Conservation (phyloP, 2,329 filamentous ascomycete species). For the Talaromyces albobiverticillius region DNA sequence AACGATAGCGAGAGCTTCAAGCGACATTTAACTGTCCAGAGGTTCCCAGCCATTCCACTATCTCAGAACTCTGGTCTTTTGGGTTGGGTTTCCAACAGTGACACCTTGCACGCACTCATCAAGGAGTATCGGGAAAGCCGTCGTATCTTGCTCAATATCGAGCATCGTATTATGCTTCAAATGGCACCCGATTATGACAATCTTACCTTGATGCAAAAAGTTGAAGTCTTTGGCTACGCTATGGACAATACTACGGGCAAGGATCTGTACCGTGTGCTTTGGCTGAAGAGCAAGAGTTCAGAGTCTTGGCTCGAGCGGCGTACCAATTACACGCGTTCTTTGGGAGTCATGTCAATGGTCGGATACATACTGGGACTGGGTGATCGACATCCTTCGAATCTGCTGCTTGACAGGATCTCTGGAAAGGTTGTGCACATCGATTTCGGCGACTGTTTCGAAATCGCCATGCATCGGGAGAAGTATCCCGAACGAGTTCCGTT, state of each 20-base stretch:
- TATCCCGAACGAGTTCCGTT: constrained; percentile 97
- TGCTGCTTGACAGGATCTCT: constrained; percentile 94
- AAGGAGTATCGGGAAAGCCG: constrained; percentile 95
- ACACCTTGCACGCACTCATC: constrained; percentile 94
- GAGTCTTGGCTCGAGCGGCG: constrained; percentile 96
- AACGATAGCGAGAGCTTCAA: constrained; percentile 97
- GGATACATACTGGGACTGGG: constrained; percentile 96
- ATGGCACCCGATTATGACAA: constrained; percentile 99
- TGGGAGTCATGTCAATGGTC: constrained; percentile 99
- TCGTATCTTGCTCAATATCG: constrained; percentile 97
- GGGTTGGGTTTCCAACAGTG: constrained; percentile 96
- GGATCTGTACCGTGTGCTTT: constrained; percentile 94
- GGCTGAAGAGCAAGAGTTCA: constrained; percentile 98
- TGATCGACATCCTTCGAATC: constrained; percentile 93
- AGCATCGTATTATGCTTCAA: constrained; percentile 99
- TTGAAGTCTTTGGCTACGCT: constrained; percentile 98
- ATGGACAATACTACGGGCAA: constrained; percentile 99
- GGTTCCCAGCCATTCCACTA: constrained; percentile 93
- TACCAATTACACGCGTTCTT: constrained; percentile 96
- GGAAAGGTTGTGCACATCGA: constrained; percentile 98
- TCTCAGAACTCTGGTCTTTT: constrained; percentile 94
- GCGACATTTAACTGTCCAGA: constrained; percentile 91
- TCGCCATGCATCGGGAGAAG: constrained; percentile 99
- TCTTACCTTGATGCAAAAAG: constrained; percentile 98
- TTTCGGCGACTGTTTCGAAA: constrained; percentile 98